Evolutionary conservation across 1,139 yeast species (phyloP), one percentile per base, ranked within the genome.

Genomic region (Lodderomyces jiufengensis): DNA sequence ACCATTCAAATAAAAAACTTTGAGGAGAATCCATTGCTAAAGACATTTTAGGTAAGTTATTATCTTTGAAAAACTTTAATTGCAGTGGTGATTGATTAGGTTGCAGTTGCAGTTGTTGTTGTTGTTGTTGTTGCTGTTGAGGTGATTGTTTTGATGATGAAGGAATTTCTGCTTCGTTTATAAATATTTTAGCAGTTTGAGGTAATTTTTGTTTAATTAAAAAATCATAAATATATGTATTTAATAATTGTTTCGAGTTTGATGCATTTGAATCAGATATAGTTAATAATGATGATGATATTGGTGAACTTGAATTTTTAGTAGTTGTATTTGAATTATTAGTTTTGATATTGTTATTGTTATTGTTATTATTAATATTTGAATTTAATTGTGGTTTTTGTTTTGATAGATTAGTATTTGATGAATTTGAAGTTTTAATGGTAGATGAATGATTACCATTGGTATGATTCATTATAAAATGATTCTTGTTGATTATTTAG

Each of bases 1-100:
- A 90, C 97, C 97, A 90, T 55, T 88, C 97, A 49, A 76, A 80
- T 31, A 88, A 63, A 51, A 86, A 88, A 8, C 96, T 94, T 49
- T 83, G 90, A 0, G 95, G 94, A 4, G 95, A 81, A 53, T 87
- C 87, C 76, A 77, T 75, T 18, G 79, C 69, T 50, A 77, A 70
- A 36, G 66, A 63, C 40, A 76, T 57, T 18, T 64, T 63, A 1
- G 83, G 79, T 18, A 78, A 56, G 37, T 70, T 73, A 41, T 65
- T 55, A 5, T 63, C 68, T 38, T 60, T 38, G 27, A 36, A 38
- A 20, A 43, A 44, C 29, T 43, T 44, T 27, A 36, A 30, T 13
- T 39, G 40, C 28, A 31, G 31, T 12, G 45, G 38, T 16, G 42
- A 34, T 8, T 33, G 43, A 25, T 33, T 42, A 13, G 38, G 37